phyloP scores from a whole-genome alignment of 371 early-diverging fungal genomes.

The Massospora cicadina region DNA sequence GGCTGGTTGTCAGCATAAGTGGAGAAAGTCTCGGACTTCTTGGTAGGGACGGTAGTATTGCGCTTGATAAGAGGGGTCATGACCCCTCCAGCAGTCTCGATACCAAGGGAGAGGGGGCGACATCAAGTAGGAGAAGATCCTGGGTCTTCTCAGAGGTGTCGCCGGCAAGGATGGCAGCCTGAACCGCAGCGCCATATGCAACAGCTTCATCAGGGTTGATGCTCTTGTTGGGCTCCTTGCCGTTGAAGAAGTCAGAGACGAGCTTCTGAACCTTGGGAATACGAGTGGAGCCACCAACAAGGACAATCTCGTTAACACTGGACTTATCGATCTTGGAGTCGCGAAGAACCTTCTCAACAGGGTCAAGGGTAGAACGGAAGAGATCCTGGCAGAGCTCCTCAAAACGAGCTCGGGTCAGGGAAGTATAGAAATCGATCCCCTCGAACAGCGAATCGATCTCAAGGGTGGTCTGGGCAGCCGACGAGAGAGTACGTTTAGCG shows the following conservation, averaged over 20 bases:
- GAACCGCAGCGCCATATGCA: conserved; percentile 97
- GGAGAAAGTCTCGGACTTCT: conserved; percentile 95
- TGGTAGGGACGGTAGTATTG: conserved; percentile 94
- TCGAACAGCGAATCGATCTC: conserved; percentile 82
- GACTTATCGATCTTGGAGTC: conserved; percentile 89
- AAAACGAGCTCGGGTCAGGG: conserved; percentile 93
- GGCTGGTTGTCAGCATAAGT: conserved; percentile 98
- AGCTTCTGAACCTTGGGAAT: conserved; percentile 99
- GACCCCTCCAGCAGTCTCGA: conserved; percentile 96
- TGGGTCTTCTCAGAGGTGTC: conserved; percentile 79
- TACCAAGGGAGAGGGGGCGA: conserved; percentile 74
- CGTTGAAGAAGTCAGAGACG: conserved; percentile 93
- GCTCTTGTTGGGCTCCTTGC: conserved; percentile 91
- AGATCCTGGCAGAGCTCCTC: conserved; percentile 90
- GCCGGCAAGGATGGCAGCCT: conserved; percentile 79
- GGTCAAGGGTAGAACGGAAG: conserved; percentile 86
- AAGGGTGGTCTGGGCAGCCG: conserved; percentile 39
- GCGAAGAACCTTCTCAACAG: conserved; percentile 87
- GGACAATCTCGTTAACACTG: conserved; percentile 86
- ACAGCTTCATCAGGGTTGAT: conserved; percentile 98
- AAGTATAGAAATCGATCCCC: conserved; percentile 83
- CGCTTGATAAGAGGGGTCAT: conserved; percentile 92
- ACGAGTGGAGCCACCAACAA: conserved; percentile 99
- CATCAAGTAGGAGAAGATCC: conserved; percentile 50
- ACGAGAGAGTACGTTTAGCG: conserved; percentile 76